These are phyloP conservation scores for Fusarium irregulare DNA, from an alignment of 2,329 filamentous ascomycete genomes.

Conservation along the genomic window DNA sequence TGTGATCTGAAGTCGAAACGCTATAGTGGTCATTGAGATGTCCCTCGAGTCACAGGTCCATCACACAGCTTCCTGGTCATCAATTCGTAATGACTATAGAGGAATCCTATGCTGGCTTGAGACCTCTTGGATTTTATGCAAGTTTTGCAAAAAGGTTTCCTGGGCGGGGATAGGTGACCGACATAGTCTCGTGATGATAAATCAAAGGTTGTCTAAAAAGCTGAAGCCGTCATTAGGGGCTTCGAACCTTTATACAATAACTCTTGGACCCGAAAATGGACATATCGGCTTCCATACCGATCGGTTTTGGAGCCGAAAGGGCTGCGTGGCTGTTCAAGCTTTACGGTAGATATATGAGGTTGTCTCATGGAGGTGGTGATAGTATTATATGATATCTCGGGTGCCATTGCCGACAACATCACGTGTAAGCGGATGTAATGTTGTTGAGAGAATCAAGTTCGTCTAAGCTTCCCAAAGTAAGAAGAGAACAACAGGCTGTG, in stretches of 20 bases:
- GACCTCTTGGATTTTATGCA: neutral
- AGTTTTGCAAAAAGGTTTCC: neutral
- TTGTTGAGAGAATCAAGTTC: neutral
- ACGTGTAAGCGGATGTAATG: neutral
- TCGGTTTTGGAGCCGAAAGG: neutral
- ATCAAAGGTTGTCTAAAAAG: neutral
- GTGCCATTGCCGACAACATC: neutral
- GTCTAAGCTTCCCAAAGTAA: neutral
- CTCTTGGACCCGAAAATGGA: neutral
- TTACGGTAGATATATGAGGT: neutral
- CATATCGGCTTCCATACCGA: neutral
- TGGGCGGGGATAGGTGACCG: neutral
- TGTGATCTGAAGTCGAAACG: neutral
- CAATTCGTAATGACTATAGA: neutral
- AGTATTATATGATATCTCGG: neutral
- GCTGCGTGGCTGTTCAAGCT: neutral
- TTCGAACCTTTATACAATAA: neutral
- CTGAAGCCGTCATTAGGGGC: neutral
- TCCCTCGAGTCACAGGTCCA: neutral
- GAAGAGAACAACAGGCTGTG: constrained; percentile 47
- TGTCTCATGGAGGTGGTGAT: neutral
- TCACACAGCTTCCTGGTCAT: neutral
- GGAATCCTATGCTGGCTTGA: neutral
- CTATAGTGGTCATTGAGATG: neutral
- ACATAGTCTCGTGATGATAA: neutral